Percentiles rank a stretch among this genome's conserved stretches.
Conservation (phyloP, 2,329 filamentous ascomycete genomes). For the Huntiella bhutanensis region DNA sequence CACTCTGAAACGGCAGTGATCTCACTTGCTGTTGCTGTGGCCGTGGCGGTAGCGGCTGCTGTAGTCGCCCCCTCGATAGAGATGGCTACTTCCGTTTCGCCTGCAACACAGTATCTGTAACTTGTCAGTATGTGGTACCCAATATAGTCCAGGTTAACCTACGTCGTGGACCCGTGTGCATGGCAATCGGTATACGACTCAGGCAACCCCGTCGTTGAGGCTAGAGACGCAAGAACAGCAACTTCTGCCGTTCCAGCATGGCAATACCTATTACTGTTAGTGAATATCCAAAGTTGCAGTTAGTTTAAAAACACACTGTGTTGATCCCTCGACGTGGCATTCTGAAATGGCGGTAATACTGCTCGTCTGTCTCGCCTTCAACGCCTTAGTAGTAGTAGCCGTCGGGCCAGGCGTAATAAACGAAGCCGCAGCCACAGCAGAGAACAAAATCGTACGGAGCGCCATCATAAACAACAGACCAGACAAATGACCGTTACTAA, state of each 20-base stretch:
- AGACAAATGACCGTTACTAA: too few relatives aligned
- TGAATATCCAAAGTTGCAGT: background rate
- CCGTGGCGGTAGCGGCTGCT: slow-evolving; percentile 9
- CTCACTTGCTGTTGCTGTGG: slow-evolving; percentile 9
- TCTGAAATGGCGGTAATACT: slow-evolving; percentile 5
- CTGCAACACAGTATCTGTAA: slow-evolving; percentile 20
- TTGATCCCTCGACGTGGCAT: slow-evolving; percentile 7
- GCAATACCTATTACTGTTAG: slow-evolving; percentile 22
- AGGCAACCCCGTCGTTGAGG: slow-evolving; percentile 35
- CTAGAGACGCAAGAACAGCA: slow-evolving; percentile 26
- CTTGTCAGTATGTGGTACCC: background rate
- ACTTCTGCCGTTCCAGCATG: slow-evolving; percentile 25
- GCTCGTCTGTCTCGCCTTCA: too few relatives aligned
- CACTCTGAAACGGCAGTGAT: slow-evolving; percentile 24
- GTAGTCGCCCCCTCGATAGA: slow-evolving; percentile 13
- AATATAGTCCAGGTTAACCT: slow-evolving; percentile 17
- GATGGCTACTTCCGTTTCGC: slow-evolving; percentile 25
- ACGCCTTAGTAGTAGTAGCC: too few relatives aligned
- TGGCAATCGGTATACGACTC: slow-evolving; percentile 48
- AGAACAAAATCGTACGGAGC: too few relatives aligned
- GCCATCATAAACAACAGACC: too few relatives aligned
- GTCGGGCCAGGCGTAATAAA: too few relatives aligned
- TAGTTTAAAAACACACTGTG: slow-evolving; percentile 1
- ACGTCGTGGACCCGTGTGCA: slow-evolving; percentile 38
- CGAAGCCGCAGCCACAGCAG: too few relatives aligned